Base-by-base conservation (phyloP, 1,284 basidiomycete genomes). In the Heimioporus retisporus region DNA sequence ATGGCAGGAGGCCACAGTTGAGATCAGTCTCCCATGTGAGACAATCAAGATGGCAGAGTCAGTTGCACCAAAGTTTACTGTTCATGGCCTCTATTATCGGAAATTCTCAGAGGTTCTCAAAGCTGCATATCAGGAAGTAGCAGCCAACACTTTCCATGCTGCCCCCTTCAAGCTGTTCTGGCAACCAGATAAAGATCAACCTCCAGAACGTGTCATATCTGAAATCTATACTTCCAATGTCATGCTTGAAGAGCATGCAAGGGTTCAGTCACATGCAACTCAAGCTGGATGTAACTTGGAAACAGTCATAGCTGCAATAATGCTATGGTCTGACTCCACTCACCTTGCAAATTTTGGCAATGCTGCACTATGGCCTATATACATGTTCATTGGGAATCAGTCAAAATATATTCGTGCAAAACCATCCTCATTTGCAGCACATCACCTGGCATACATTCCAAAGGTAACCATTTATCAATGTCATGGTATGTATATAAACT, bases 381-480 rank as follows among this genome's bases (percentile, higher is more conserved):
- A 79, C 48, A 48, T 78, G 2, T 79, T 59, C 31, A 71, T 79
- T 35, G 74, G 69, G 0, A 78, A 78, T 18, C 68, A 78, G 46
- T 66, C 65, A 6, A 68, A 68, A 13, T 68, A 68, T 40, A 50
- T 14, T 1, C 11, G 7, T 8, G 43, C 50, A 0, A 68, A 62
- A n/a, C 68, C 70, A 18, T 68, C 60, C 2, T 4, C 63, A 3
- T 44, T 6, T 1, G 69, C 74, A 10, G 72, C 69, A 23, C 75
- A 81, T 57, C 78, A 80, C 62, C 18, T 81, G 4, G 77, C 78
- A 0, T 80, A 80, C 56, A 69, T 81, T 19, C 78, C 76, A 6
- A 64, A 28, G 28, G 28, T 28, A n/a, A n/a, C n/a, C n/a, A n/a
- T n/a, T n/a, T n/a, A n/a, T n/a, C n/a, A n/a, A n/a, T n/a, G n/a